Evolutionary conservation across 306 rosid genomes (phyloP).

Genomic region (Castanospermum australe): DNA sequence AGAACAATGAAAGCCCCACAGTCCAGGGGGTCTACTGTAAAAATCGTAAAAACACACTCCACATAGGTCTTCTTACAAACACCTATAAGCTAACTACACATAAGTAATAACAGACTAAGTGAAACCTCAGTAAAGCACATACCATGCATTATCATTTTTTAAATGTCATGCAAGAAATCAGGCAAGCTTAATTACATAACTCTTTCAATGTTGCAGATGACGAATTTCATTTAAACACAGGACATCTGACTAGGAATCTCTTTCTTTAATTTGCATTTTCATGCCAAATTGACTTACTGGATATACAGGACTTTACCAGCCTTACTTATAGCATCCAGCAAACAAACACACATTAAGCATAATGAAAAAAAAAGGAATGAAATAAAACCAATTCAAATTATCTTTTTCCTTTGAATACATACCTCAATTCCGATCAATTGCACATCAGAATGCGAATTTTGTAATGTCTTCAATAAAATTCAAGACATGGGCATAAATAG

Average conservation of each 20-base stretch:
- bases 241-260: too few relatives aligned
- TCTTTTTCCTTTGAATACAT: background rate
- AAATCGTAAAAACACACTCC: background rate
- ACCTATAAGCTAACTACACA: conserved; percentile 6
- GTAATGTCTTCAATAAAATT: background rate
- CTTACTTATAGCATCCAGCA: too few relatives aligned
- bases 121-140: background rate
- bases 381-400: background rate
- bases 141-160: background rate
- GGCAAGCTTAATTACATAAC: background rate
- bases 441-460: background rate
- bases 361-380: background rate
- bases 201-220: background rate
- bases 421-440: background rate
- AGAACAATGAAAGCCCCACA: background rate
- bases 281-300: background rate
- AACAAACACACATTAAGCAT: background rate
- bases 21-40: background rate
- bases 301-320: background rate
- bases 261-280: background rate
- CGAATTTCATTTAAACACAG: background rate
- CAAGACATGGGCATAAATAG: background rate
- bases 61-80: conserved; percentile 20
- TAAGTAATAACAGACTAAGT: background rate
- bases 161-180: background rate